Evolutionary conservation across 768 basidiomycete genomes (phyloP).

Genomic region (Trametes punicea): DNA sequence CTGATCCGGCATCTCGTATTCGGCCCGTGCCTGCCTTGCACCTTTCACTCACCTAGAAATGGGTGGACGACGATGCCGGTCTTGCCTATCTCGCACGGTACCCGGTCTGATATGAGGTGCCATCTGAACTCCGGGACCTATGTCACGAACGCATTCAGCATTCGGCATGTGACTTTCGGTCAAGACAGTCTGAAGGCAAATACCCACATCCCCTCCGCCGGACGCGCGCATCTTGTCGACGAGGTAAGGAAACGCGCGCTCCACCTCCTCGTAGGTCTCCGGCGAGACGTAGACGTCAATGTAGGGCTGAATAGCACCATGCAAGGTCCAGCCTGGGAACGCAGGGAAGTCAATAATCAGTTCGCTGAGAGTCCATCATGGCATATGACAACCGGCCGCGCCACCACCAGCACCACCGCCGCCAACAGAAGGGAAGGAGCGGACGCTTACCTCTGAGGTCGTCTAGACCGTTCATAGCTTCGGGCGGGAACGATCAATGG

Average conservation of each 20-base stretch:
- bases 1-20: no score
- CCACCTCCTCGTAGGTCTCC: slow-evolving; percentile 62
- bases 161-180: no score
- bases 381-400: not conserved
- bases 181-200: not conserved
- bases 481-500: not conserved
- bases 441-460: slow-evolving; percentile 67
- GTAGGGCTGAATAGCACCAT: slow-evolving; percentile 57
- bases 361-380: not conserved
- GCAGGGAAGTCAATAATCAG: not conserved
- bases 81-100: slow-evolving; percentile 63
- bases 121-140: slow-evolving; percentile 82
- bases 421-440: not conserved
- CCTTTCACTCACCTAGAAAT: slow-evolving; percentile 60
- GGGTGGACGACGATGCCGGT: slow-evolving; percentile 65
- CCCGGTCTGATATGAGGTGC: slow-evolving; percentile 72
- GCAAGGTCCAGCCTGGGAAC: slow-evolving; percentile 69
- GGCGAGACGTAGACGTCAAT: slow-evolving; percentile 74
- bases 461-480: slow-evolving; percentile 87
- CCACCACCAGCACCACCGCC: not conserved
- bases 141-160: not conserved
- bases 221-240: slow-evolving; percentile 72
- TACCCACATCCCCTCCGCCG: slow-evolving; percentile 71
- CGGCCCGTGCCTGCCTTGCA: no score
- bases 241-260: slow-evolving; percentile 78